A percentile compares a stretch with the other conserved stretches of the same genome.
Evolutionary conservation across 2,329 filamentous ascomycete species (phyloP).

Genomic region (Monascus ruber): DNA sequence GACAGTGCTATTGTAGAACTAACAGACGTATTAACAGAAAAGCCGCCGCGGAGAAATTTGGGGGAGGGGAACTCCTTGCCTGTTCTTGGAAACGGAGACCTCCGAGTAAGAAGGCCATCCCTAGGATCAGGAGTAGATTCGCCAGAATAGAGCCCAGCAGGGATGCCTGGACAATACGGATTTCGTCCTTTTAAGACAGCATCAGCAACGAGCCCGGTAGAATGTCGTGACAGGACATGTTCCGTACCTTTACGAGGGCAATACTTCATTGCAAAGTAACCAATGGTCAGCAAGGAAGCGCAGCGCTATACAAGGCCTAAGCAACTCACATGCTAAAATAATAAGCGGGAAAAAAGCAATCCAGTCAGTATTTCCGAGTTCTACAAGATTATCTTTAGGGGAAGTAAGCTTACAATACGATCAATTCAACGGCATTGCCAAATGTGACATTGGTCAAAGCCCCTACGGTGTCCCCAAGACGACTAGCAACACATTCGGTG

Average conservation of each 20-base stretch:
- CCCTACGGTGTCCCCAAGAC: constrained; percentile 61
- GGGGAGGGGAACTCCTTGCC: constrained; percentile 28
- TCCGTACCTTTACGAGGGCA: constrained; percentile 55
- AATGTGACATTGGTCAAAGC: constrained; percentile 67
- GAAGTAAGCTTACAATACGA: constrained; percentile 51
- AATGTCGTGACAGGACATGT: neutral
- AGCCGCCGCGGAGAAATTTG: no score
- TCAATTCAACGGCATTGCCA: constrained; percentile 68
- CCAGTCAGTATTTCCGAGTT: constrained; percentile 5
- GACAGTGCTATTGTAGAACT: constrained; percentile 89
- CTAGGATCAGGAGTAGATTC: constrained; percentile 77
- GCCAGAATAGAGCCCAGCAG: constrained; percentile 80
- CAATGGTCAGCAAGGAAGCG: no score
- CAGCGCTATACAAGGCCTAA: neutral
- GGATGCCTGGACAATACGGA: constrained; percentile 84
- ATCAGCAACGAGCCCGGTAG: constrained; percentile 2
- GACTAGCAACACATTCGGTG: constrained; percentile 62
- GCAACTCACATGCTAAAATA: constrained; percentile 43
- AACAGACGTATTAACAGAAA: neutral
- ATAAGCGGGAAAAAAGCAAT: neutral
- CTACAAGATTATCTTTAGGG: neutral
- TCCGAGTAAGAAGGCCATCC: constrained; percentile 82
- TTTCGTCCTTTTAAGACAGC: constrained; percentile 48
- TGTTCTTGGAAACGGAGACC: constrained; percentile 82
- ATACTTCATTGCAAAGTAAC: constrained; percentile 41